Base-by-base conservation (phyloP, 1,284 basidiomycete species). In the Singerocomus inundabilis region DNA sequence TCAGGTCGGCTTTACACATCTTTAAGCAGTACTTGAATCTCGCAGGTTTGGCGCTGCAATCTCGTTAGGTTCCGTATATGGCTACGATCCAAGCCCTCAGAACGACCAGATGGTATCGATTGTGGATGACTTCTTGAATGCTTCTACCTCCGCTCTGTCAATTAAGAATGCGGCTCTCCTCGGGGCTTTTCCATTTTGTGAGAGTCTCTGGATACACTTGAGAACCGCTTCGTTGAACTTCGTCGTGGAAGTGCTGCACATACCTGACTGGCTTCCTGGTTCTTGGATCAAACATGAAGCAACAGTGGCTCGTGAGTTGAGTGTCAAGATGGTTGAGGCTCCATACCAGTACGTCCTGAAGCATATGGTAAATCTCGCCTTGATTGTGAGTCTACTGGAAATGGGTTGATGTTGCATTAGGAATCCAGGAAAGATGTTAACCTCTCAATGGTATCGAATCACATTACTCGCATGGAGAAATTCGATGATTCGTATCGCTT, bases 211-310 rank as follows among this genome's bases (percentile, higher is more conserved):
- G 1, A 12, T 10, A 18, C 28, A n/a, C 3, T 28, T 9, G 3
- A 11, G 16, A 7, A 15, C n/a, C 5, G n/a, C 33, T 4, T 26
- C 15, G 4, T 8, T 18, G 16, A 6, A 10, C 12, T 1, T 34
- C 5, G 5, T 21, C n/a, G 2, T 16, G 0, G 11, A 50, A 56
- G 59, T 62, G 21, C n/a, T 57, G 15, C 21, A 29, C 6, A 26
- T 62, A 0, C 60, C 58, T 6, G 37, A 49, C 11, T 60, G 60
- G 60, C 15, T 50, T 13, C 58, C 56, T 4, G 48, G 45, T 0
- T 46, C 56, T 4, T 30, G 24, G 11, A 9, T 48, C 4, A 51
- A 30, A 37, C 44, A 29, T 6, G 36, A 46, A 8, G 38, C 51
- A 15, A 49, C 32, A 13, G 28, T 28, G 11, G 48, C 51, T 0